These are phyloP conservation scores for Liquidambar formosana DNA, from an alignment of 164 flowering plant genomes.

Conservation along the genomic window DNA sequence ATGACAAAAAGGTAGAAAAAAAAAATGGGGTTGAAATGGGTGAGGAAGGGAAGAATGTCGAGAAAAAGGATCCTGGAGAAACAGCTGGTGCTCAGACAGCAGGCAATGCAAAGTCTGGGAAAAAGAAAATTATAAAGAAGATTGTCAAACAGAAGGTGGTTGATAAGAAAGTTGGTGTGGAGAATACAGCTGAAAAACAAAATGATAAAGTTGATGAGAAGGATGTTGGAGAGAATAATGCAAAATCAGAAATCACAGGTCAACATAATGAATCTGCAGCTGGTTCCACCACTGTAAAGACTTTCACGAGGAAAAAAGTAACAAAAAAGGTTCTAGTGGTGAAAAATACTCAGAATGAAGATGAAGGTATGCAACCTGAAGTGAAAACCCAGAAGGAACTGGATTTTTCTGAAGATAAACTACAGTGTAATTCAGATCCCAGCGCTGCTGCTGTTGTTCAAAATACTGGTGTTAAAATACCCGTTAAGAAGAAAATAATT, in stretches of 20 bases:
- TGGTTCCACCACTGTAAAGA: slow-evolving; percentile 38
- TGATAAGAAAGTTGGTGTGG: slow-evolving; percentile 35
- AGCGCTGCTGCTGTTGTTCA: slow-evolving; percentile 26
- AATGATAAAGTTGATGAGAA: slow-evolving; percentile 36
- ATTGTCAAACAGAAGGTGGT: slow-evolving; percentile 65
- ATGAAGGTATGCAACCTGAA: slow-evolving; percentile 20
- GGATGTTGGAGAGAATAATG: slow-evolving; percentile 31
- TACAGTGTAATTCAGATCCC: slow-evolving; percentile 34
- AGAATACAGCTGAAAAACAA: slow-evolving; percentile 17
- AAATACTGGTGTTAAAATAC: slow-evolving; percentile 38
- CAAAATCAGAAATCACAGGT: slow-evolving; percentile 26
- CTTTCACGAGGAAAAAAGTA: slow-evolving; percentile 41
- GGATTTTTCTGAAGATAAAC: slow-evolving; percentile 32
- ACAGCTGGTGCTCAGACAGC: slow-evolving; percentile 27
- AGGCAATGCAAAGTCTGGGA: slow-evolving; percentile 41
- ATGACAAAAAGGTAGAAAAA: slow-evolving; percentile 19
- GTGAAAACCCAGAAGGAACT: slow-evolving; percentile 29
- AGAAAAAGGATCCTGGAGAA: slow-evolving; percentile 35
- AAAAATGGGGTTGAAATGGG: slow-evolving; percentile 22
- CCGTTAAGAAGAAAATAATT: slow-evolving; percentile 63
- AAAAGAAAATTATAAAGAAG: slow-evolving; percentile 68
- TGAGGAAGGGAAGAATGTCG: slow-evolving; percentile 23
- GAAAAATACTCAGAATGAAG: slow-evolving; percentile 15
- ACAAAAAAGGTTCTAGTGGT: slow-evolving; percentile 42
- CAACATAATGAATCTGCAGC: slow-evolving; percentile 35